phyloP scores from a whole-genome alignment of 2,329 filamentous ascomycete species.

The Trichoderma sp. region DNA sequence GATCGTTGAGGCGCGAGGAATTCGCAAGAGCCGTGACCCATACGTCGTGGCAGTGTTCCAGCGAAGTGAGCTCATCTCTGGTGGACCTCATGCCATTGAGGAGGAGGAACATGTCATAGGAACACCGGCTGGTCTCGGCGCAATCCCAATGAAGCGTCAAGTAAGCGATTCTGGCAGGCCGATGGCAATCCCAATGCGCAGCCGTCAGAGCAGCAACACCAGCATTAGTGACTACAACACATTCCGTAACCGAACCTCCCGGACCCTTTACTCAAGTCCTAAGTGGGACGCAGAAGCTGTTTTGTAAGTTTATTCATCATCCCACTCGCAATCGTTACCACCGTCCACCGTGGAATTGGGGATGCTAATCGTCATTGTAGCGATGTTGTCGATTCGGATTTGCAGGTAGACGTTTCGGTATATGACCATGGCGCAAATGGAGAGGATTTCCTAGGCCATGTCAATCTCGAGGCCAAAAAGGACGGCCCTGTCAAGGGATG shows the following conservation, averaged over 20 bases:
- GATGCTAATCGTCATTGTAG: slow-evolving; percentile 45
- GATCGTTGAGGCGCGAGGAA: slow-evolving; percentile 79
- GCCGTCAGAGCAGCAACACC: slow-evolving; percentile 94
- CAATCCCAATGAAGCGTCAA: slow-evolving; percentile 65
- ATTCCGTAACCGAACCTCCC: slow-evolving; percentile 59
- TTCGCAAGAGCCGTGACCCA: slow-evolving; percentile 81
- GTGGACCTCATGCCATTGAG: slow-evolving; percentile 69
- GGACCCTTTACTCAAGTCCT: slow-evolving; percentile 70
- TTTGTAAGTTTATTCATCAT: slow-evolving; percentile 65
- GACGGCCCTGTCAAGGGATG: slow-evolving; percentile 78
- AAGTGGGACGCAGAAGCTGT: slow-evolving; percentile 95
- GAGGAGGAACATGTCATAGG: slow-evolving; percentile 55
- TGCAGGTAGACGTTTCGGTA: slow-evolving; percentile 87
- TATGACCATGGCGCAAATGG: slow-evolving; percentile 80
- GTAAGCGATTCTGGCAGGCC: slow-evolving; percentile 80
- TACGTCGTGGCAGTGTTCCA: slow-evolving; percentile 98
- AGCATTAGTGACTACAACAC: slow-evolving; percentile 69
- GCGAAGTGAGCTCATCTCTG: slow-evolving; percentile 92
- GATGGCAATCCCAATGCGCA: slow-evolving; percentile 96
- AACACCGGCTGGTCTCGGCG: slow-evolving; percentile 53
- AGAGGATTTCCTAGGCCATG: slow-evolving; percentile 89
- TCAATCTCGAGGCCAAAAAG: slow-evolving; percentile 71
- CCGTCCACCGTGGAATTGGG: not conserved
- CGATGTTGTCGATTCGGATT: slow-evolving; percentile 90
- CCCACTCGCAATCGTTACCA: not conserved